Percentiles rank a stretch among this genome's conserved stretches.
Conservation (phyloP, 768 basidiomycete species). For the Botryobasidium botryosum region DNA sequence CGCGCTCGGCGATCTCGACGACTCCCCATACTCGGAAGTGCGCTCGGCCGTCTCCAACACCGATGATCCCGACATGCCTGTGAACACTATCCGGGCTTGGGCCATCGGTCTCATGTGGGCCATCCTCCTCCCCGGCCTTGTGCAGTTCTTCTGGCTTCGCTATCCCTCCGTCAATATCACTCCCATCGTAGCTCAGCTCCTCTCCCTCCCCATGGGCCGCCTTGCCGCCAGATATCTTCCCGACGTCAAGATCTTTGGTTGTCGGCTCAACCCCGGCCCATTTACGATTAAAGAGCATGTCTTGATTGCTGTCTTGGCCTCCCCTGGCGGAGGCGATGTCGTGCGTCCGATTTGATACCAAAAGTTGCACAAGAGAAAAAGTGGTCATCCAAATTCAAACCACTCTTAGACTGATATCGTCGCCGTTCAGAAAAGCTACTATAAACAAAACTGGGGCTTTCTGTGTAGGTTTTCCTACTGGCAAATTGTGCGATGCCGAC, state of each 20-base stretch:
- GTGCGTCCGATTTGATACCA: conserved; percentile 55
- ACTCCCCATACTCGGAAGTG: conserved; percentile 75
- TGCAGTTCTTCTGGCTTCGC: conserved; percentile 49
- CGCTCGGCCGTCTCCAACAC: conserved; percentile 65
- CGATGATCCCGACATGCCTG: conserved; percentile 62
- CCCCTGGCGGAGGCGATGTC: background rate
- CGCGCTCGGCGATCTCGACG: conserved; percentile 8
- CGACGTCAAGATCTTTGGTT: conserved; percentile 37
- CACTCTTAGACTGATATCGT: conserved; percentile 14
- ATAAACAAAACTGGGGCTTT: conserved; percentile 13
- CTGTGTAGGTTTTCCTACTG: conserved; percentile 15
- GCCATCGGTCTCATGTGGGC: conserved; percentile 56
- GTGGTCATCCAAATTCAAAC: no score
- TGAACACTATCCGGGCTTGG: conserved; percentile 69
- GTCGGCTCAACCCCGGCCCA: conserved; percentile 54
- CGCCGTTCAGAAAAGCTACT: conserved; percentile 11
- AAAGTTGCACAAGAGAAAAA: no score
- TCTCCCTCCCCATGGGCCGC: conserved; percentile 53
- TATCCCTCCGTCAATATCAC: conserved; percentile 48
- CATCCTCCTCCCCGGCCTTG: conserved; percentile 36
- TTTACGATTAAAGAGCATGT: conserved; percentile 11
- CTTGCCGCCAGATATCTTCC: conserved; percentile 37
- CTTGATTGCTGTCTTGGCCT: conserved; percentile 4
- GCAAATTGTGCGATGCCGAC: no score
- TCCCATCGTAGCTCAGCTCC: conserved; percentile 52